These are phyloP conservation scores for Pleurozium schreberi DNA, from an alignment of 225 moss, liverwort and hornwort species.

Conservation along the genomic window DNA sequence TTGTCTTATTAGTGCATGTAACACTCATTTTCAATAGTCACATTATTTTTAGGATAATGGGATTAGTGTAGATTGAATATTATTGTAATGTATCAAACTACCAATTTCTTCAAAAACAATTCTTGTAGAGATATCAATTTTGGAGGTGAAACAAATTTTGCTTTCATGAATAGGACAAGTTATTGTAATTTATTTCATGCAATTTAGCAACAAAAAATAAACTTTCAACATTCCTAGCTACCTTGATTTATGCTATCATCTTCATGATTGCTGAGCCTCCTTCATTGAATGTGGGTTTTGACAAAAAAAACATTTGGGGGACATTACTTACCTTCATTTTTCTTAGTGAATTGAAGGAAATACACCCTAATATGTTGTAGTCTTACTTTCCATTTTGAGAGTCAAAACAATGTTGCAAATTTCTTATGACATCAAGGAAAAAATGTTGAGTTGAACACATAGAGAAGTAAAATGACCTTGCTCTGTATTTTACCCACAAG, in stretches of 20 bases:
- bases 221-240: background rate
- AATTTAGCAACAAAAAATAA: background rate
- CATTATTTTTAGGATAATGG: background rate
- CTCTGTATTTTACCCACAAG: background rate
- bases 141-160: background rate
- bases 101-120: background rate
- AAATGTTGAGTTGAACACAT: background rate
- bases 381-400: background rate
- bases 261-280: background rate
- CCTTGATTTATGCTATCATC: too few species aligned
- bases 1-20: too few species aligned
- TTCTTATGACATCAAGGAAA: background rate
- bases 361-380: fast-evolving
- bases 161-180: fast-evolving
- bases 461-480: background rate
- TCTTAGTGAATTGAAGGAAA: background rate
- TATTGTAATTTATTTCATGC: background rate
- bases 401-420: background rate
- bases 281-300: background rate
- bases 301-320: too few species aligned
- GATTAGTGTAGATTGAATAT: background rate
- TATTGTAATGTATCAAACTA: background rate
- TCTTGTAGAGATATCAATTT: background rate
- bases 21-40: background rate
- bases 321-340: background rate